These are phyloP conservation scores for Agapanthus africanus DNA, from an alignment of 106 monocot species.

Conservation along the genomic window DNA sequence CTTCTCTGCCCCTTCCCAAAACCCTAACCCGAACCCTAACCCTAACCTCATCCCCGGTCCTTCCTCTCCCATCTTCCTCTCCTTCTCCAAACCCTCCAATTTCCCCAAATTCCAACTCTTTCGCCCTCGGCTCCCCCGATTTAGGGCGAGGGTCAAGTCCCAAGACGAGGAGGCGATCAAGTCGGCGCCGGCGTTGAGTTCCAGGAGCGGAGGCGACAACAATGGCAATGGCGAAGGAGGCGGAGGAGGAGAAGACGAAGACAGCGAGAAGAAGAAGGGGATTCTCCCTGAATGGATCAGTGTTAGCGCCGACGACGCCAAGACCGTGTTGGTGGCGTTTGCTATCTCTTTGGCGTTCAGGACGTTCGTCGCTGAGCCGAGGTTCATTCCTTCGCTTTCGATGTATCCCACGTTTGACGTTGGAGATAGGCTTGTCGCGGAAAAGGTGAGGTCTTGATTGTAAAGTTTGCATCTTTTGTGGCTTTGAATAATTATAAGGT, in stretches of 20 bases:
- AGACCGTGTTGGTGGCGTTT: constrained; percentile 73
- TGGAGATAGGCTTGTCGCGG: constrained; percentile 90
- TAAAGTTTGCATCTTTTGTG: too few species aligned
- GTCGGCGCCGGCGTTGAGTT: neutral
- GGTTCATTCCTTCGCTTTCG: constrained; percentile 92
- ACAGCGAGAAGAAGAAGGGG: constrained; percentile 29
- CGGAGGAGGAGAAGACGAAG: neutral
- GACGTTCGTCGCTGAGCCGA: constrained; percentile 84
- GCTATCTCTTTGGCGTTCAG: constrained; percentile 80
- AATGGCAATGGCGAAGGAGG: neutral
- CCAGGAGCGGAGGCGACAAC: neutral
- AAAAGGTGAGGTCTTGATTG: constrained; percentile 90
- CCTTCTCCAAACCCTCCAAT: constrained; percentile 5
- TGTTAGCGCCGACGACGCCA: constrained; percentile 69
- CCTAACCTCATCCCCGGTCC: neutral
- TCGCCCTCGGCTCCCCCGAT: neutral
- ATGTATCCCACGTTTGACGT: constrained; percentile 98
- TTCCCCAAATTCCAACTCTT: constrained; percentile 8
- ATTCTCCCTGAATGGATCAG: constrained; percentile 72
- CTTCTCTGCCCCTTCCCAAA: constrained; percentile 1
- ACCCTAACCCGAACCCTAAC: constrained; percentile 3
- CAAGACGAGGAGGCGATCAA: neutral
- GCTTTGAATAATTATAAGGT: too few species aligned
- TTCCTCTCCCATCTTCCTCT: neutral
- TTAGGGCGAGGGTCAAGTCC: neutral